Evolutionary conservation across 2,329 filamentous ascomycete genomes (phyloP).

Genomic region (Diaporthe nobilis): DNA sequence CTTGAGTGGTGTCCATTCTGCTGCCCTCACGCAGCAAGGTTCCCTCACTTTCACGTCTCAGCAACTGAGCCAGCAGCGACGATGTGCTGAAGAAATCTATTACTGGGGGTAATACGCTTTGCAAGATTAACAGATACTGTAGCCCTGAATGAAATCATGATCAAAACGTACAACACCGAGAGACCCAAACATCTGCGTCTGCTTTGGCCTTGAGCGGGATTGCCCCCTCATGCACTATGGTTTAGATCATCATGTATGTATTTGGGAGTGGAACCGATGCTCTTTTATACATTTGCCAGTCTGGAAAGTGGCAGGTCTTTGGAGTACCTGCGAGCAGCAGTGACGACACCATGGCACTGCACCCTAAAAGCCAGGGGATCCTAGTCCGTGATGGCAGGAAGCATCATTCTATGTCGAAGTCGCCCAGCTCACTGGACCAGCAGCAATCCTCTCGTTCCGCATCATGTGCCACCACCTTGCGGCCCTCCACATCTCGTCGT

Average conservation of each 20-base stretch:
- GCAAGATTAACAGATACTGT: too few relatives aligned
- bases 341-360: neutral
- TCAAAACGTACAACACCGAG: too few relatives aligned
- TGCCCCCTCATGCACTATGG: too few relatives aligned
- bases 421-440: neutral
- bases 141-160: too few relatives aligned
- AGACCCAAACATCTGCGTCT: neutral
- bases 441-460: conserved; percentile 41
- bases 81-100: too few relatives aligned
- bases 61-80: too few relatives aligned
- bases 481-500: conserved; percentile 54
- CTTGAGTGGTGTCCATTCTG: too few relatives aligned
- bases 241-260: neutral
- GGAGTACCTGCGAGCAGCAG: neutral
- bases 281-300: neutral
- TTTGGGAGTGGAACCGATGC: neutral
- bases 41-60: too few relatives aligned
- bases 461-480: conserved; percentile 50
- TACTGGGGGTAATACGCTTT: too few relatives aligned
- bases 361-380: neutral
- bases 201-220: too few relatives aligned
- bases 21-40: too few relatives aligned
- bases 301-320: neutral
- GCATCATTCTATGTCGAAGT: neutral
- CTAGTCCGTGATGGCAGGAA: neutral